A percentile compares a stretch with the other conserved stretches of the same genome.
phyloP scores from a whole-genome alignment of 129 eudicot species.

The Flaveria trinervia region DNA sequence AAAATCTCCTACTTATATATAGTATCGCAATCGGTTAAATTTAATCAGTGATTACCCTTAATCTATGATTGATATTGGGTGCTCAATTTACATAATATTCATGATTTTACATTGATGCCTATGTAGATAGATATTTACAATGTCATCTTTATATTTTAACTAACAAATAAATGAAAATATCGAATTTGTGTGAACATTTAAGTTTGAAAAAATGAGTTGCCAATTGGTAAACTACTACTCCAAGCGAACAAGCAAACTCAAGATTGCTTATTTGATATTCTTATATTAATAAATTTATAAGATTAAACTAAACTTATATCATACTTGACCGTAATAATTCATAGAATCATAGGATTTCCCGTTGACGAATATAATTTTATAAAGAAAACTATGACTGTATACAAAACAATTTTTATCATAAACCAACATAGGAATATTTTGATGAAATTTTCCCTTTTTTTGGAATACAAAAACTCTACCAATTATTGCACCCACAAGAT shows the following conservation, averaged over 20 bases:
- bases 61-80: no score
- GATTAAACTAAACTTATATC: background rate
- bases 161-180: background rate
- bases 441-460: background rate
- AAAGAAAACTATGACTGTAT: background rate
- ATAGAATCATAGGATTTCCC: background rate
- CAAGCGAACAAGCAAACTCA: conserved; percentile 13
- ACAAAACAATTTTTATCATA: background rate
- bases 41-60: no score
- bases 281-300: background rate
- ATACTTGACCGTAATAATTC: no score
- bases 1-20: no score
- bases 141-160: no score
- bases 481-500: conserved; percentile 7
- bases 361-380: background rate
- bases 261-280: conserved; percentile 3
- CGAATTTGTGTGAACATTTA: conserved; percentile 27
- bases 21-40: no score
- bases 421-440: background rate
- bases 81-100: no score
- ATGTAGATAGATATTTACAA: no score
- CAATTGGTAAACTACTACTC: conserved; percentile 17
- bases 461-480: background rate
- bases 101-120: no score
- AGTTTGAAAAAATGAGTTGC: conserved; percentile 28